Percentiles rank a stretch among this genome's conserved stretches.
phyloP scores from a whole-genome alignment of 768 basidiomycete genomes.

The Nevesoporus exiguus region DNA sequence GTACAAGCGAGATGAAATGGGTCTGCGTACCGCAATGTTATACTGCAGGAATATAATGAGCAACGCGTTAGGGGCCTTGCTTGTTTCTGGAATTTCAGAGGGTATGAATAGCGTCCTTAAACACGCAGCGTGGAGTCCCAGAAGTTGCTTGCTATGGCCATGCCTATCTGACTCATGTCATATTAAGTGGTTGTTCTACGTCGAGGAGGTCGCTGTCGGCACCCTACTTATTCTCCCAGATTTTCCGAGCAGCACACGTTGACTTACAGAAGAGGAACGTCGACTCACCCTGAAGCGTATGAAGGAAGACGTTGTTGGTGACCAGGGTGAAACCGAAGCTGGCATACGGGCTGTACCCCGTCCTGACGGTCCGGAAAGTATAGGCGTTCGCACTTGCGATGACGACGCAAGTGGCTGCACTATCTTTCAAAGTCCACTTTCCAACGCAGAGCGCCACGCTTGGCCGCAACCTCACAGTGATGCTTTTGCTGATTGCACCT shows the following conservation, averaged over 20 bases:
- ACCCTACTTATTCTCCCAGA: constrained; percentile 49
- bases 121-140: constrained; percentile 45
- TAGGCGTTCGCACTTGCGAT: constrained; percentile 68
- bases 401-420: constrained; percentile 38
- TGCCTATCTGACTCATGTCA: constrained; percentile 13
- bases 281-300: constrained; percentile 55
- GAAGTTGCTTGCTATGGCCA: background rate
- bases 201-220: constrained; percentile 46
- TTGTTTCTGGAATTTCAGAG: constrained; percentile 46
- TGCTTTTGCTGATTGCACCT: constrained; percentile 72
- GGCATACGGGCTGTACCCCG: constrained; percentile 51
- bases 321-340: constrained; percentile 45
- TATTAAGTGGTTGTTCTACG: constrained; percentile 46
- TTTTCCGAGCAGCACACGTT: constrained; percentile 38
- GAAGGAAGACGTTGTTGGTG: constrained; percentile 61
- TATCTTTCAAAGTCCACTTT: constrained; percentile 82
- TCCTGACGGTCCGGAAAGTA: constrained; percentile 76
- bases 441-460: constrained; percentile 73
- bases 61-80: constrained; percentile 53
- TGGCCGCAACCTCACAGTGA: constrained; percentile 58
- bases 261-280: constrained; percentile 37
- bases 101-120: constrained; percentile 49
- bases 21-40: constrained; percentile 41
- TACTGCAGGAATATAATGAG: constrained; percentile 51
- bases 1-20: constrained; percentile 46